Evolutionary conservation across 768 basidiomycete genomes (phyloP), one percentile per base, ranked within the genome.

Genomic region (Leccinum truebloodii): DNA sequence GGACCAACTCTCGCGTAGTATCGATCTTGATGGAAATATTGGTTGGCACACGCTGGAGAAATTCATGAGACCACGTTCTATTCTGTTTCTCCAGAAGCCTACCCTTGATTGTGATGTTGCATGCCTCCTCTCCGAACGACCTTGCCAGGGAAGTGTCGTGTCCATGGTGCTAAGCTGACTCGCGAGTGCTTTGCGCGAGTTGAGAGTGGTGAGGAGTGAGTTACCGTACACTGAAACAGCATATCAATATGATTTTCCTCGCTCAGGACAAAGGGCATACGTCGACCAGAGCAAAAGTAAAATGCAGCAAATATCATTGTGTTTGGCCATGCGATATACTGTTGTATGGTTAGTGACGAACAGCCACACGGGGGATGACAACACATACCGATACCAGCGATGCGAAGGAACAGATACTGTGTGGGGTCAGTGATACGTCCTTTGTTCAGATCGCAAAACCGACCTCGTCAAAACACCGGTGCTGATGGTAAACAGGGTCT

Each of bases 281-380:
- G 68, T 56, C 85, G 77, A 22, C 85, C 84, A 41, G 85, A 79
- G 67, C 79, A 81, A 63, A 85, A 86, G 69, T 82, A 87, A 71
- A 86, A 87, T 2, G 77, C 71, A 51, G 86, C 81, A 60, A 86
- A 87, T 56, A 85, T 68, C 73, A 84, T 83, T 0, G 83, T 81
- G 2, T 76, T 39, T 0, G 79, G 79, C 34, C 80, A 80, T 18
- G 76, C 74, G 13, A 74, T 60, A 66, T 85, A 85, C 83, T 86
- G 44, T 37, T 4, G 2, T 20, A 52, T 22, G 12, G 39, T 61
- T 57, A 56, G 52, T 16, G 52, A 26, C 41, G 10, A n/a, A n/a
- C 9, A 24, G 12, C 34, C 14, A 13, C 34, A n/a, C 26, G 16
- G 24, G 16, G 4, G 1, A 55, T 0, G 20, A 52, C 20, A 28